A percentile compares a stretch with the other conserved stretches of the same genome.
phyloP scores from a whole-genome alignment of 352 stramenopile species.

The Pythium apleroticum region DNA sequence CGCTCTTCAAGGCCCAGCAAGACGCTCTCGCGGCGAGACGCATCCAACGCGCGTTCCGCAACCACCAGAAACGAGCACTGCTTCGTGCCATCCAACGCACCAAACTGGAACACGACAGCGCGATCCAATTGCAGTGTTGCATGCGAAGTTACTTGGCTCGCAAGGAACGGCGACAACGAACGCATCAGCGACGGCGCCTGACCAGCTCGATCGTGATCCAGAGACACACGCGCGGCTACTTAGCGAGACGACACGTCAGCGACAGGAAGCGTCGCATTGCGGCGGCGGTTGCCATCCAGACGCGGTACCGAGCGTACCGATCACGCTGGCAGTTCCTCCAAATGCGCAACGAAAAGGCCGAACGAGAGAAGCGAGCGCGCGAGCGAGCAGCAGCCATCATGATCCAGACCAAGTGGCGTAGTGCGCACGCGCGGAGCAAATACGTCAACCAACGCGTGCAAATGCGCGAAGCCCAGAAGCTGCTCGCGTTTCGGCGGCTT shows the following conservation, averaged over 20 bases:
- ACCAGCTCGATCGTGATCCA: slow-evolving; percentile 48
- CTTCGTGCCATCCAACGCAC: slow-evolving; percentile 61
- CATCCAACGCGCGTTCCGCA: slow-evolving; percentile 73
- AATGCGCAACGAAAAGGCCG: slow-evolving; percentile 40
- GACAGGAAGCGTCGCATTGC: slow-evolving; percentile 30
- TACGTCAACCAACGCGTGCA: slow-evolving; percentile 37
- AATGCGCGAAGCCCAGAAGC: slow-evolving; percentile 31
- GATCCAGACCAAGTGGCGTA: slow-evolving; percentile 60
- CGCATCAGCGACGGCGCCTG: slow-evolving; percentile 13
- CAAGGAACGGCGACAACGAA: slow-evolving; percentile 38
- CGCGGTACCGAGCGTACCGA: slow-evolving; percentile 38
- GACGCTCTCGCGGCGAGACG: slow-evolving; percentile 51
- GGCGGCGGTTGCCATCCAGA: slow-evolving; percentile 62
- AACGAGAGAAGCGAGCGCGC: slow-evolving; percentile 22
- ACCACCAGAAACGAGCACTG: slow-evolving; percentile 58
- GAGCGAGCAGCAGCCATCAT: slow-evolving; percentile 38
- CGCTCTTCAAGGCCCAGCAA: slow-evolving; percentile 64
- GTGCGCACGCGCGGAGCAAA: slow-evolving; percentile 26
- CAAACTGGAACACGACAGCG: slow-evolving; percentile 59
- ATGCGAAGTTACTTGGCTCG: slow-evolving; percentile 53
- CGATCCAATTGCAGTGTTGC: slow-evolving; percentile 52
- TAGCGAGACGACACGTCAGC: slow-evolving; percentile 37
- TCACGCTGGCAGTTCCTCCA: slow-evolving; percentile 41
- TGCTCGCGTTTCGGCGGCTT: slow-evolving; percentile 42
- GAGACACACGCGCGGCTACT: slow-evolving; percentile 44